Base-by-base conservation (phyloP, 2,329 filamentous ascomycete genomes). In the Corinectria fuckeliana region DNA sequence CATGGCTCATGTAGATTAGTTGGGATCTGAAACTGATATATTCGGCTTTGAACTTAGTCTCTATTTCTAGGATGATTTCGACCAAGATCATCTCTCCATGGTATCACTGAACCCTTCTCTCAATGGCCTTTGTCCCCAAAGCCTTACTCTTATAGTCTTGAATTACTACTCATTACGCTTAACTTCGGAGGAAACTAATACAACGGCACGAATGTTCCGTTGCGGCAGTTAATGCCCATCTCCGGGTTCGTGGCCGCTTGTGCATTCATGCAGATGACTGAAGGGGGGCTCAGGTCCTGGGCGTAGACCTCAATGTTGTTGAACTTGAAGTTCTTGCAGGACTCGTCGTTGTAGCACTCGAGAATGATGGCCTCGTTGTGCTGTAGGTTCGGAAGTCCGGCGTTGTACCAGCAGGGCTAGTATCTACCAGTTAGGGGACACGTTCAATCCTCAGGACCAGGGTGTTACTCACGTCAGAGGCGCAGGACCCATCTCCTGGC, bases 361-460 rank as follows among this genome's bases (percentile, higher is more conserved):
- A 58, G 56, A n/a, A 53, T 58, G 36, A 58, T 58, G 44, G 44
- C 56, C 7, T 58, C 56, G 16, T 58, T 58, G 50, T 58, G 56
- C 50, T 58, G 3, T 5, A 58, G 49, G 44, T 58, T 38, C n/a
- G 56, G 56, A n/a, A 58, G 56, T 7, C 56, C 56, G 13, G 42
- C 56, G 7, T 58, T 30, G 18, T 58, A 58, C 56, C 56, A 58
- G 16, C 56, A 58, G 13, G 56, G 56, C 56, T 58, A 14, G 7
- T 14, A 6, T 7, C 3, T 14, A 6, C 10, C 3, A 16, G 21
- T 53, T 30, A 58, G 50, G 6, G 34, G n/a, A n/a, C n/a, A 18
- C 13, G 14, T 10, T 38, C 5, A 26, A 4, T 13, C 13, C 4
- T 21, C 6, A 30, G n/a, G 14, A n/a, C 7, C 5, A 20, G 10